These are phyloP conservation scores for Pseudisothecium myosuroides DNA, from an alignment of 225 moss, liverwort and hornwort species.

Conservation along the genomic window DNA sequence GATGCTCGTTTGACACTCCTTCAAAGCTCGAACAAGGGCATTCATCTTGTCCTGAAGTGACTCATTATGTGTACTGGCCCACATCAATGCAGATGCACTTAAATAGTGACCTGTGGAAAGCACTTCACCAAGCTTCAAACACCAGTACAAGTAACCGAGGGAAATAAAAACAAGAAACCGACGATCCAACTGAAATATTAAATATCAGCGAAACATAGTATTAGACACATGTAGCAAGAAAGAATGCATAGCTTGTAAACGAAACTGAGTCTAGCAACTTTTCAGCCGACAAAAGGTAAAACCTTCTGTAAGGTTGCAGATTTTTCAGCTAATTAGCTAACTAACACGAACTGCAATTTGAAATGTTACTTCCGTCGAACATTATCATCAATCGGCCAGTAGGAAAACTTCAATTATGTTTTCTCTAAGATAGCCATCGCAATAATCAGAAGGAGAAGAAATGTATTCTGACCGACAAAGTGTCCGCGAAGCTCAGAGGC, in stretches of 20 bases:
- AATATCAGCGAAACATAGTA: neutral
- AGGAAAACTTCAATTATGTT: neutral
- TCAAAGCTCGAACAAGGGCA: conserved; percentile 47
- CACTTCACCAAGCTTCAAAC: conserved; percentile 1
- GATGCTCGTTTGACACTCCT: conserved; percentile 69
- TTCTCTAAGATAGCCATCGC: neutral
- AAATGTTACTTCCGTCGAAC: neutral
- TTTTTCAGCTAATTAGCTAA: neutral
- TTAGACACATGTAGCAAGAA: neutral
- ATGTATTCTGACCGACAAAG: conserved; percentile 65
- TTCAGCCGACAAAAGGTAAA: neutral
- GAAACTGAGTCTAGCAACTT: neutral
- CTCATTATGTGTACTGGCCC: conserved; percentile 74
- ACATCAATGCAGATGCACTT: conserved; percentile 90
- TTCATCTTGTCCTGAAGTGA: conserved; percentile 54
- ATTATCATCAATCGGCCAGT: neutral
- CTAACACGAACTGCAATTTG: neutral
- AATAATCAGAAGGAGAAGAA: neutral
- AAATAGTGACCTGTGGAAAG: conserved; percentile 76
- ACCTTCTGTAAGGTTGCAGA: neutral
- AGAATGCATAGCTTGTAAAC: neutral
- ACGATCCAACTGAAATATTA: neutral
- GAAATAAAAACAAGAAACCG: neutral
- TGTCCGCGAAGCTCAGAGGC: conserved; percentile 79
- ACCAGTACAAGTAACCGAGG: neutral